Evolutionary conservation across 2,329 filamentous ascomycete species (phyloP).

Genomic region (Aspergillus sp.): DNA sequence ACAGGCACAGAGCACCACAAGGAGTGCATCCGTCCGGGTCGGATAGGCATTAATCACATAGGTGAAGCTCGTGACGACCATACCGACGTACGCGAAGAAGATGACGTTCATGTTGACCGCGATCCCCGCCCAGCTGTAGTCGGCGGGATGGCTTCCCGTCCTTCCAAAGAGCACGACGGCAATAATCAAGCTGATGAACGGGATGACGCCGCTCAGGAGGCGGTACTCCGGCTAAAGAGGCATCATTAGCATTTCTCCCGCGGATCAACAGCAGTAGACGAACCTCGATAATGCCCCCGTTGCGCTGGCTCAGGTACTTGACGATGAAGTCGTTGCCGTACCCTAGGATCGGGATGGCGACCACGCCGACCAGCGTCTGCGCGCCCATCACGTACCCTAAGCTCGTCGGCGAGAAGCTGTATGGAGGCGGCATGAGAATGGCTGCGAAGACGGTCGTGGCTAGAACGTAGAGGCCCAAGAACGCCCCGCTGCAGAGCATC

Average conservation of each 20-base stretch:
- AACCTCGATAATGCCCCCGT: slow-evolving; percentile 7
- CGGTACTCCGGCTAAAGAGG: slow-evolving; percentile 9
- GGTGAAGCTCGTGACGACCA: slow-evolving; percentile 9
- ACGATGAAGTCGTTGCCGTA: slow-evolving; percentile 35
- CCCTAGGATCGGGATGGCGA: slow-evolving; percentile 35
- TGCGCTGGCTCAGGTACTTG: slow-evolving; percentile 15
- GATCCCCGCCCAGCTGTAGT: slow-evolving; percentile 8
- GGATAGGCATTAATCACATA: slow-evolving; percentile 12
- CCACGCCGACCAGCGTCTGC: slow-evolving; percentile 33
- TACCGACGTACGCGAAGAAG: slow-evolving; percentile 10
- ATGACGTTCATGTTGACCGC: slow-evolving; percentile 10
- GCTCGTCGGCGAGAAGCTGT: slow-evolving; percentile 29
- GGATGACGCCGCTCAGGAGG: slow-evolving; percentile 4
- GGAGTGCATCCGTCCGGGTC: slow-evolving; percentile 6
- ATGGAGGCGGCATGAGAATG: slow-evolving; percentile 31
- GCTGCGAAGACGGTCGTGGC: slow-evolving; percentile 37
- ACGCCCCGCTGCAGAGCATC: slow-evolving; percentile 33
- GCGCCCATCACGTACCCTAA: slow-evolving; percentile 33
- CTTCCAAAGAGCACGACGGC: slow-evolving; percentile 2
- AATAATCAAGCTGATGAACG: background rate
- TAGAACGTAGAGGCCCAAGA: slow-evolving; percentile 37
- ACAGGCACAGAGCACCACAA: slow-evolving; percentile 10
- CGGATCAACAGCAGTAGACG: background rate
- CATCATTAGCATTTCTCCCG: background rate
- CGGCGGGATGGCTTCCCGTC: slow-evolving; percentile 1